These are phyloP conservation scores for Rhizopogon salebrosus DNA, from an alignment of 768 basidiomycete species.

Conservation along the genomic window DNA sequence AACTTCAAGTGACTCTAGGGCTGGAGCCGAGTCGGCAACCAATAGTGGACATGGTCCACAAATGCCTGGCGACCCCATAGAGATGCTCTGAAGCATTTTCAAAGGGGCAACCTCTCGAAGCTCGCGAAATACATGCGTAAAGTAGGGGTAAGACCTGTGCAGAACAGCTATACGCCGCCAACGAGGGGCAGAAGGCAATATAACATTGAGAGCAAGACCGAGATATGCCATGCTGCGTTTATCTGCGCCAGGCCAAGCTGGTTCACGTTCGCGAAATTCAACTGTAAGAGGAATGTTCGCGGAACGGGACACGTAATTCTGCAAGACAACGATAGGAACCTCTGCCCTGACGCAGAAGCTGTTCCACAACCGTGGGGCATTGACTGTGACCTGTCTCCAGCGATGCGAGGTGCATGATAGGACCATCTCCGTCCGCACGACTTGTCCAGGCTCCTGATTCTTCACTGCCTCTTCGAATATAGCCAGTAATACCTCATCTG, in stretches of 20 bases:
- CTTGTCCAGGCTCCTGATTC: not conserved
- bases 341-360: not conserved
- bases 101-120: not conserved
- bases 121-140: not conserved
- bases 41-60: not conserved
- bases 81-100: constrained; percentile 1
- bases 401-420: constrained; percentile 1
- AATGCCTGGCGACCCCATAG: not conserved
- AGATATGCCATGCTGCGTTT: constrained; percentile 1
- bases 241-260: not conserved
- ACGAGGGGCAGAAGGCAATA: not conserved
- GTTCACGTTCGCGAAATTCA: not conserved
- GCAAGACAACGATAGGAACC: not conserved
- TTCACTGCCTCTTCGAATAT: constrained; percentile 3
- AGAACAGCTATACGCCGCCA: not conserved
- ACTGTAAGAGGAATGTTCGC: not conserved
- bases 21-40: not conserved
- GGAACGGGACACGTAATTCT: not conserved
- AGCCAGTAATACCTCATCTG: not conserved
- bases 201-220: not conserved
- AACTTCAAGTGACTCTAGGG: not conserved
- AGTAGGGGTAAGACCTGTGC: constrained; percentile 1
- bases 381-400: not conserved
- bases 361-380: not conserved
- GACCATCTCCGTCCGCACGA: not conserved